Evolutionary conservation across 169 alveolate species (phyloP).

Genomic region (Eimeria zaria): DNA sequence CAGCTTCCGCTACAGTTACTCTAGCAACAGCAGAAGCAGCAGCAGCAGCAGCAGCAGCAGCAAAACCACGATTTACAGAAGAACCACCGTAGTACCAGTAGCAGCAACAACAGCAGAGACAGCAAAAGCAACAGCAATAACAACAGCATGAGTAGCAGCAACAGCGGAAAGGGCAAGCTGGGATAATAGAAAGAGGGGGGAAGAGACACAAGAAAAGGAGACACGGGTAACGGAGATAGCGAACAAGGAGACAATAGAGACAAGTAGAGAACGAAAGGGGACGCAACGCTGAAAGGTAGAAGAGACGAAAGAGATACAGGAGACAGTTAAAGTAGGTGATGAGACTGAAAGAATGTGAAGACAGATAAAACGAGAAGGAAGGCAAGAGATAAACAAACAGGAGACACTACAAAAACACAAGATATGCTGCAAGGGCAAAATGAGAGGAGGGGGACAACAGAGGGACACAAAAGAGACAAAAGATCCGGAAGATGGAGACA

Average conservation of each 20-base stretch:
- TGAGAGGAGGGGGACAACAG: not conserved
- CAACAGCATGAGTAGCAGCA: not conserved
- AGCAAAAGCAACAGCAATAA: constrained; percentile 17
- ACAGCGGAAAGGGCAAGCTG: not conserved
- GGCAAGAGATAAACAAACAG: not conserved
- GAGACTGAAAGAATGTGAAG: no score
- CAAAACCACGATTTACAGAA: not conserved
- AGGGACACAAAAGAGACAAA: not conserved
- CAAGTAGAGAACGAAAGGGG: no score
- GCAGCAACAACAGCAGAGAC: not conserved
- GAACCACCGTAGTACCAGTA: not conserved
- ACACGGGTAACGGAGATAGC: no score
- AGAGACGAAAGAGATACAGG: no score
- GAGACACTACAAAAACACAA: not conserved
- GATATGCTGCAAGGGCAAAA: no score
- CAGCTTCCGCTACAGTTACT: not conserved
- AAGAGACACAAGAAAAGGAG: no score
- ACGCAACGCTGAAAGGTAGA: no score
- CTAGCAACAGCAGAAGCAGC: constrained; percentile 25
- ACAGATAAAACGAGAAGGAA: no score
- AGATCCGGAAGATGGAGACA: not conserved
- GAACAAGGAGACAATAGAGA: no score
- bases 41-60: constrained; percentile 34
- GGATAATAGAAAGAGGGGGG: no score
- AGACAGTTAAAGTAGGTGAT: no score